Evolutionary conservation across 768 basidiomycete species (phyloP).

Genomic region (Suillus subaureus): DNA sequence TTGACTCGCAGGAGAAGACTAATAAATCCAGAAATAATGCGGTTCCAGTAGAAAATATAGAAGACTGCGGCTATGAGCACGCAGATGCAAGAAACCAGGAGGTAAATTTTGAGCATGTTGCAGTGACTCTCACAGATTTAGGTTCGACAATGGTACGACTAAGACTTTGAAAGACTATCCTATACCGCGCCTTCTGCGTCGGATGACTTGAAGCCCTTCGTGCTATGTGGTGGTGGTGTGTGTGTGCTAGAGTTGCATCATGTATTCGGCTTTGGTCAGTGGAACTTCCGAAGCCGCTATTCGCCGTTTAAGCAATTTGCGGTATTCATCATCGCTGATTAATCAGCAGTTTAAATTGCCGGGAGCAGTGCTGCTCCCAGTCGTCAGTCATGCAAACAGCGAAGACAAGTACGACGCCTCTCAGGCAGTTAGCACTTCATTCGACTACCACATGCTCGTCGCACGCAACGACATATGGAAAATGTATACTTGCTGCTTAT

Average conservation of each 20-base stretch:
- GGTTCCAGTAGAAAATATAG: constrained; percentile 92
- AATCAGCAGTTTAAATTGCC: not conserved
- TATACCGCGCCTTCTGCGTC: not conserved
- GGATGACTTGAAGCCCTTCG: not conserved
- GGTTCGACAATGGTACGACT: not conserved
- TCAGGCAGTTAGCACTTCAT: constrained; percentile 68
- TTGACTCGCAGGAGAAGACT: constrained; percentile 65
- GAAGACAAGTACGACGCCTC: constrained; percentile 40
- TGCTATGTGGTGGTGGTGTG: not conserved
- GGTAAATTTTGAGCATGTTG: constrained; percentile 57
- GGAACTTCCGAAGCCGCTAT: not conserved
- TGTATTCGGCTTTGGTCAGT: constrained; percentile 3
- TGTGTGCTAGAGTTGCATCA: not conserved
- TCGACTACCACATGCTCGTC: constrained; percentile 71
- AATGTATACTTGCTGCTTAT: constrained; percentile 83
- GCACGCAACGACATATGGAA: constrained; percentile 81
- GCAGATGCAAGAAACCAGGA: constrained; percentile 66
- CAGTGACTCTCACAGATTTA: not conserved
- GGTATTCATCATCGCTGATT: not conserved
- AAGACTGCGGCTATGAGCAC: constrained; percentile 58
- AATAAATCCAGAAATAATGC: constrained; percentile 72
- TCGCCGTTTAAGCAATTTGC: constrained; percentile 1
- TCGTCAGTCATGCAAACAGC: constrained; percentile 23
- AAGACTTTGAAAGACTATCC: not conserved
- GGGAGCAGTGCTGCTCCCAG: not conserved